These are phyloP conservation scores for Hemileia vastatrix DNA, from an alignment of 1,284 basidiomycete species.

Conservation along the genomic window DNA sequence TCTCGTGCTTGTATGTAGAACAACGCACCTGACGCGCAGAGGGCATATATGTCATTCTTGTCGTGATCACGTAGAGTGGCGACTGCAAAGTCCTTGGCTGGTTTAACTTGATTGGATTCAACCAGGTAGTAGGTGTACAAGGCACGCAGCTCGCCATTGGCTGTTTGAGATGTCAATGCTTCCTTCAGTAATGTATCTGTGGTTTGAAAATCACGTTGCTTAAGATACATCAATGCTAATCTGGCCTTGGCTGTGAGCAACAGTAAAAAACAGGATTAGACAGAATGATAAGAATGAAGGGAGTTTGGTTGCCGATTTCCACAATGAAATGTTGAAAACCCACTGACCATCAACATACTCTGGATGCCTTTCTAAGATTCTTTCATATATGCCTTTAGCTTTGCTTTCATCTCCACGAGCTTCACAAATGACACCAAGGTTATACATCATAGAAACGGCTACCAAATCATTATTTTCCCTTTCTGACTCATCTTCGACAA, in stretches of 20 bases:
- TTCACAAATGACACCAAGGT: slow-evolving; percentile 77
- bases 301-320: too few relatives aligned
- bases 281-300: slow-evolving; percentile 12
- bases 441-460: slow-evolving; percentile 57
- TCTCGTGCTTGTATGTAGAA: slow-evolving; percentile 75
- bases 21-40: slow-evolving; percentile 76
- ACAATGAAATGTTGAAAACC: background rate
- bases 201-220: slow-evolving; percentile 60
- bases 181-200: slow-evolving; percentile 82
- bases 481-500: slow-evolving; percentile 50
- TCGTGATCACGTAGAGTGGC: slow-evolving; percentile 71
- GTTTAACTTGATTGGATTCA: slow-evolving; percentile 58
- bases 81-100: slow-evolving; percentile 74
- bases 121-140: slow-evolving; percentile 78
- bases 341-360: slow-evolving; percentile 82
- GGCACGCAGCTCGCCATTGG: slow-evolving; percentile 62
- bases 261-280: background rate
- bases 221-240: slow-evolving; percentile 64
- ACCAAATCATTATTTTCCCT: slow-evolving; percentile 58
- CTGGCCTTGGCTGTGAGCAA: slow-evolving; percentile 66
- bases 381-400: slow-evolving; percentile 73
- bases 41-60: slow-evolving; percentile 69
- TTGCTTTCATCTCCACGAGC: slow-evolving; percentile 60
- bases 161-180: slow-evolving; percentile 59
- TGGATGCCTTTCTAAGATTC: slow-evolving; percentile 70